phyloP scores from a whole-genome alignment of 441 rosid species.

The Pelargonium myrrhifolium region DNA sequence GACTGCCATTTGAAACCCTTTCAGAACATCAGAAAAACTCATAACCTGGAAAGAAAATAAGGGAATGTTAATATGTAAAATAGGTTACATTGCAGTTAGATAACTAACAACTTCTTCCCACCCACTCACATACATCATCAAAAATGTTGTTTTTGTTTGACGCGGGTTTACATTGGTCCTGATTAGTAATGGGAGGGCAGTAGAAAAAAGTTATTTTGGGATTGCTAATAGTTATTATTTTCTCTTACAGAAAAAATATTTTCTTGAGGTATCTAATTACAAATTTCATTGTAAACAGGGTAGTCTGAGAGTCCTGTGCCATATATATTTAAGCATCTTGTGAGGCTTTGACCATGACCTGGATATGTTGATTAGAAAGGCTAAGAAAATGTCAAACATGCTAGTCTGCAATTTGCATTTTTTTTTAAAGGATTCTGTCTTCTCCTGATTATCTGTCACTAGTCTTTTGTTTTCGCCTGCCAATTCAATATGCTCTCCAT shows the following conservation, averaged over 20 bases:
- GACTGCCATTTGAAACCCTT: not conserved
- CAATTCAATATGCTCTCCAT: not conserved
- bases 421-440: not conserved
- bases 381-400: not conserved
- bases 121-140: no score
- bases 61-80: no score
- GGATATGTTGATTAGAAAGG: not conserved
- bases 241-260: no score
- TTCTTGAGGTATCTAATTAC: no score
- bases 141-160: not conserved
- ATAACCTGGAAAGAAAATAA: not conserved
- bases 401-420: not conserved
- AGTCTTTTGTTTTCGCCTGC: not conserved
- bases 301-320: no score
- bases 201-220: no score
- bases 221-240: no score
- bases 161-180: no score
- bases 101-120: not conserved
- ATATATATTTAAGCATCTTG: no score
- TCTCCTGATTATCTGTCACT: not conserved
- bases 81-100: not conserved
- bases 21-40: not conserved
- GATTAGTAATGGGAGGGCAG: no score
- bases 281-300: no score
- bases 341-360: not conserved